Percentiles rank a stretch among this genome's conserved stretches.
Evolutionary conservation across 192 early-diverging fungal genomes (phyloP).

Genomic region (Chytriomyces sp.): DNA sequence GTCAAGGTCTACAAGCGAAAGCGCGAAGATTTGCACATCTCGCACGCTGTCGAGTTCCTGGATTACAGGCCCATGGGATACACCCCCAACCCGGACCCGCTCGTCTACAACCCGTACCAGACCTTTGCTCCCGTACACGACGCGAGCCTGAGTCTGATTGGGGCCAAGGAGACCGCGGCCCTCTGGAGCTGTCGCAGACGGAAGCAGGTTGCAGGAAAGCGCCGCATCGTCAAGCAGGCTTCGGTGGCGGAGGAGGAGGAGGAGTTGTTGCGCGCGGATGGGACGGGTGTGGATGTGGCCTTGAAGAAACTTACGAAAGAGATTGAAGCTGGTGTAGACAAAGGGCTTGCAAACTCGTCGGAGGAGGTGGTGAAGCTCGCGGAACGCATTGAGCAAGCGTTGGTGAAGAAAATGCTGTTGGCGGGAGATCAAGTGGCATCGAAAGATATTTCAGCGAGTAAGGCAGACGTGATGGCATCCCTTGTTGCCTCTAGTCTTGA

Average conservation of each 20-base stretch:
- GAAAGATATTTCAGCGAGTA: background rate
- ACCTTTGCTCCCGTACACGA: constrained; percentile 8
- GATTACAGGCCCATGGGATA: too few species aligned
- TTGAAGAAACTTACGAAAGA: background rate
- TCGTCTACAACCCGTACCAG: constrained; percentile 1
- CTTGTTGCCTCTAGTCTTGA: background rate
- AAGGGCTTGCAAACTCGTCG: background rate
- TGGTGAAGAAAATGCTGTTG: constrained; percentile 2
- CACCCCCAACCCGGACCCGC: too few species aligned
- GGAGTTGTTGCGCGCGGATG: background rate
- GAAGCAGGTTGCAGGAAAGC: too few species aligned
- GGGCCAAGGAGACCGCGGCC: constrained; percentile 16
- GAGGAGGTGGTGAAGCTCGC: too few species aligned
- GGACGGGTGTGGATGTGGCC: background rate
- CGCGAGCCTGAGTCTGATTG: background rate
- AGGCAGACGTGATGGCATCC: background rate
- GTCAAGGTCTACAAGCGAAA: too few species aligned
- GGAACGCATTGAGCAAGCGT: constrained; percentile 6
- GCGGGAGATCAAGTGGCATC: background rate
- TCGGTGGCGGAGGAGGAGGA: background rate
- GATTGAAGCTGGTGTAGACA: background rate
- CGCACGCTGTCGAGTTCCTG: too few species aligned
- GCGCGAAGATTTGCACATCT: too few species aligned
- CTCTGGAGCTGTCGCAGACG: too few species aligned
- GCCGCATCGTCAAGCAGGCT: background rate